Evolutionary conservation across 140 eudicot genomes (phyloP).

Genomic region (Erigeron philadelphicus): DNA sequence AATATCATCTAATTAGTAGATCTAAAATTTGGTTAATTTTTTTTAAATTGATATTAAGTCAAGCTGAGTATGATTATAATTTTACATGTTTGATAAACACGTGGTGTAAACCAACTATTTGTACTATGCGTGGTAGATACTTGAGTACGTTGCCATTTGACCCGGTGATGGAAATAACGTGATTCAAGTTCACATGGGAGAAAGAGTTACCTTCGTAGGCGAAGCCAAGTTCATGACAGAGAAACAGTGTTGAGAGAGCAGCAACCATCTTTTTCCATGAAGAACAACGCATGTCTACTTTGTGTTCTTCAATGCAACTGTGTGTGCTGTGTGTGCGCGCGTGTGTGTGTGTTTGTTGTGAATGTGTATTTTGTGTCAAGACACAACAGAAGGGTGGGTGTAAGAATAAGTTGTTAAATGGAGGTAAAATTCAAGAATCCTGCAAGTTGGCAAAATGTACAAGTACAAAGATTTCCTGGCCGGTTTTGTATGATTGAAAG

Average conservation of each 20-base stretch:
- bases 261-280: slow-evolving; percentile 27
- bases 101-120: too few relatives aligned
- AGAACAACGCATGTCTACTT: slow-evolving; percentile 7
- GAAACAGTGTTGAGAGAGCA: slow-evolving; percentile 32
- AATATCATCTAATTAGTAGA: background rate
- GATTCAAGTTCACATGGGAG: background rate
- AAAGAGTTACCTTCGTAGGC: slow-evolving; percentile 37
- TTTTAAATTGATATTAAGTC: too few relatives aligned
- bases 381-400: slow-evolving; percentile 19
- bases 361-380: slow-evolving; percentile 4
- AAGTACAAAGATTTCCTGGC: slow-evolving; percentile 49
- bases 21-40: too few relatives aligned
- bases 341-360: slow-evolving; percentile 1
- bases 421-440: slow-evolving; percentile 24
- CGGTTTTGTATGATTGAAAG: slow-evolving; percentile 25
- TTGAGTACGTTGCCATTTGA: too few relatives aligned
- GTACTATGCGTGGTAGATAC: too few relatives aligned
- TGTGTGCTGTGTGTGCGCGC: slow-evolving; percentile 4
- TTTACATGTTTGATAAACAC: too few relatives aligned
- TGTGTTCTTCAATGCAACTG: background rate
- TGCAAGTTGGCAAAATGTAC: slow-evolving; percentile 15
- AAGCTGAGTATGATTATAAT: too few relatives aligned
- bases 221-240: slow-evolving; percentile 36
- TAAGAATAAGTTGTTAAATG: slow-evolving; percentile 28
- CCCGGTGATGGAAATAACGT: too few relatives aligned